These are phyloP conservation scores for Phanerochaete sordida DNA, from an alignment of 768 basidiomycete species.

Conservation along the genomic window DNA sequence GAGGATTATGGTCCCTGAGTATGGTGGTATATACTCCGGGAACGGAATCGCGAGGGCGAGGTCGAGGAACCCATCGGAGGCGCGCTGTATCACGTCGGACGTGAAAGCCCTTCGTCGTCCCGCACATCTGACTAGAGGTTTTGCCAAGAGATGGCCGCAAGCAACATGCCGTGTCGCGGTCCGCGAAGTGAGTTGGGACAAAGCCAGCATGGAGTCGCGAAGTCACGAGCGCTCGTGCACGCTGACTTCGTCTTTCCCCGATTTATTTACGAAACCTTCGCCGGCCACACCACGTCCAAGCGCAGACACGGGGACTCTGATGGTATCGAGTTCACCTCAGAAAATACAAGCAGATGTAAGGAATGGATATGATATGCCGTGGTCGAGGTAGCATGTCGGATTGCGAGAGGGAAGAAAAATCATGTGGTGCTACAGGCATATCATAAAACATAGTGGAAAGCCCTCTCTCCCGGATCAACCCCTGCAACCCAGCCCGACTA, in stretches of 20 bases:
- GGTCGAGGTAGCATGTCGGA: conserved; percentile 18
- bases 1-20: conserved; percentile 73
- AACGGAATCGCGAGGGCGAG: conserved; percentile 71
- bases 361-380: conserved; percentile 16
- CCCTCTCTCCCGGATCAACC: not conserved
- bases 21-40: conserved; percentile 64
- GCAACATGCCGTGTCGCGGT: conserved; percentile 1
- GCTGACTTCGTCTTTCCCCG: too few species aligned
- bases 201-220: conserved; percentile 3
- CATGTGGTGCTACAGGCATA: conserved; percentile 35
- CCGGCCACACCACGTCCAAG: too few species aligned
- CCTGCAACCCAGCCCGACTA: conserved; percentile 5
- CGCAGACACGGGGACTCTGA: not conserved
- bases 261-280: too few species aligned
- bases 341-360: conserved; percentile 7
- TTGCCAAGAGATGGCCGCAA: not conserved
- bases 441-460: conserved; percentile 30
- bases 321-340: not conserved
- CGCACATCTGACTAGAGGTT: not conserved
- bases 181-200: not conserved
- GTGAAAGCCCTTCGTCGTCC: conserved; percentile 16
- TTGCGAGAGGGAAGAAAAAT: conserved; percentile 17
- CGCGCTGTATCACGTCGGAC: conserved; percentile 18
- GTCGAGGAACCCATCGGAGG: conserved; percentile 66
- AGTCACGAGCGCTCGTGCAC: not conserved